phyloP scores from a whole-genome alignment of 257 asterid species.

The Gardenia jasminoides region DNA sequence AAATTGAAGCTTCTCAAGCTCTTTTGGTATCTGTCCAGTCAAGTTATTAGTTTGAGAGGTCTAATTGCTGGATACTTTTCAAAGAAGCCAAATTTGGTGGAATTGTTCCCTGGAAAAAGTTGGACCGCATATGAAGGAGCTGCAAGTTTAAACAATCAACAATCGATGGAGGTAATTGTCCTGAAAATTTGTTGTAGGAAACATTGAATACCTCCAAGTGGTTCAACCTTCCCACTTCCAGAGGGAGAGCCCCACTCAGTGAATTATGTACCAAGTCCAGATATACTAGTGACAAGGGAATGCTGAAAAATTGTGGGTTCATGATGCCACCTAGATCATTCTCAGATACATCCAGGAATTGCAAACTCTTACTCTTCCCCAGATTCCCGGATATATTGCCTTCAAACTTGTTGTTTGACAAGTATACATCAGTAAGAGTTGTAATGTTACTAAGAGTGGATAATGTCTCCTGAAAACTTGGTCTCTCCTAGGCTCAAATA shows the following conservation, averaged over 20 bases:
- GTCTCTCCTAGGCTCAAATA: neutral
- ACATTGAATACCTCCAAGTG: neutral
- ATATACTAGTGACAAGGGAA: neutral
- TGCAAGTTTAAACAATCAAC: neutral
- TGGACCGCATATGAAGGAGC: slow-evolving; percentile 15
- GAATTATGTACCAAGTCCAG: neutral
- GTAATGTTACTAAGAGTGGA: neutral
- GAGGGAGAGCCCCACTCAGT: neutral
- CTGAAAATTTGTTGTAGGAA: neutral
- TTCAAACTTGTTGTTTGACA: slow-evolving; percentile 8
- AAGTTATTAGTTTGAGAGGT: slow-evolving; percentile 30
- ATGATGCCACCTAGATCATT: neutral
- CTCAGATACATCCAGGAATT: slow-evolving; percentile 2
- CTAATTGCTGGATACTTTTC: slow-evolving; percentile 14
- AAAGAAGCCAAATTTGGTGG: slow-evolving; percentile 21
- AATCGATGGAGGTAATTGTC: neutral
- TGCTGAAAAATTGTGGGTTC: neutral
- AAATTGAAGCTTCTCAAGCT: slow-evolving; percentile 9
- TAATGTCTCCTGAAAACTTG: neutral
- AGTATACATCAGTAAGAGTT: neutral
- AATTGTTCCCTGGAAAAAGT: slow-evolving; percentile 22
- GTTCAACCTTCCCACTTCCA: neutral
- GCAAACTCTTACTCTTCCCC: slow-evolving; percentile 8
- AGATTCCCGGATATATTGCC: slow-evolving; percentile 15
- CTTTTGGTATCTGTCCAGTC: slow-evolving; percentile 28